Evolutionary conservation across 2,329 filamentous ascomycete species (phyloP).

Genomic region (Neopestalotiopsis rosae): DNA sequence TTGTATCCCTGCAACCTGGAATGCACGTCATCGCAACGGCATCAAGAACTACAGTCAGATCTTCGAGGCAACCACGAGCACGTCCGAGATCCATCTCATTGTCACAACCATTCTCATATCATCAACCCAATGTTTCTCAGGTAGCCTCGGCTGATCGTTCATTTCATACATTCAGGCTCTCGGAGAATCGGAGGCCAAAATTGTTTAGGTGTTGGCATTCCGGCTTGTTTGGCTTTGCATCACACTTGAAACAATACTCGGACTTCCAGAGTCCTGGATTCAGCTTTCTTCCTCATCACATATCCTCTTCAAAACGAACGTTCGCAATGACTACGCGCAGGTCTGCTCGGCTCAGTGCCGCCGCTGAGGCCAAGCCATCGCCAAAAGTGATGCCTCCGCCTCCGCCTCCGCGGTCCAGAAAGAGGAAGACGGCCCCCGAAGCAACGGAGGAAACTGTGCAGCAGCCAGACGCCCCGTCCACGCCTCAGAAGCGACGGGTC

Average conservation of each 20-base stretch:
- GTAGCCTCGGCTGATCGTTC: background rate
- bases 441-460: slow-evolving; percentile 14
- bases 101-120: background rate
- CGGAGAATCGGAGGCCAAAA: background rate
- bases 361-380: slow-evolving; percentile 24
- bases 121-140: background rate
- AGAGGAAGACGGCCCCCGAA: slow-evolving; percentile 37
- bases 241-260: background rate
- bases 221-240: background rate
- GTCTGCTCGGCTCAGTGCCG: slow-evolving; percentile 35
- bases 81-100: background rate
- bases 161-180: background rate
- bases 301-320: background rate
- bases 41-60: background rate
- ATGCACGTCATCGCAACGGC: background rate
- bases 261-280: background rate
- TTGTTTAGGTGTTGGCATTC: background rate
- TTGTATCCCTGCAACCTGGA: background rate
- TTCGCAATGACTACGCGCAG: slow-evolving; percentile 35
- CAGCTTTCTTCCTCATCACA: background rate
- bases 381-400: slow-evolving; percentile 27
- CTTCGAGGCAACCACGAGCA: background rate
- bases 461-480: slow-evolving; percentile 30
- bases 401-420: slow-evolving; percentile 33
- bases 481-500: slow-evolving; percentile 35